Evolutionary conservation across 2,329 filamentous ascomycete genomes (phyloP).

Genomic region (Falciphora oryzae): DNA sequence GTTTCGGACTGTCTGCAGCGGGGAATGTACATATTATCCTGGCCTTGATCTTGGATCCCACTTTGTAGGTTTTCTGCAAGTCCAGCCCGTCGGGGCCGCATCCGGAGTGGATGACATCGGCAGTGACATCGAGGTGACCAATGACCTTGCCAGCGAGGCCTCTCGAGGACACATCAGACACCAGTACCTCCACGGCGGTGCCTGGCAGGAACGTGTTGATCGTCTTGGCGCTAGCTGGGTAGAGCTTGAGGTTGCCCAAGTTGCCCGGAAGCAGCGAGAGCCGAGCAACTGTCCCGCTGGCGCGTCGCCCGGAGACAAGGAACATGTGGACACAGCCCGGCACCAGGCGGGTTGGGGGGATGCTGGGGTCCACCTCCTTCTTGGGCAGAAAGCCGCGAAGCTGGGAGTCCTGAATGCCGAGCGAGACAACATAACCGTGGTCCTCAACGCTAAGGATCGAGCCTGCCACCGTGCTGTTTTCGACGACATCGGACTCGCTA

Average conservation of each 20-base stretch:
- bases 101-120: slow-evolving; percentile 85
- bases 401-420: slow-evolving; percentile 64
- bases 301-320: slow-evolving; percentile 66
- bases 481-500: slow-evolving; percentile 63
- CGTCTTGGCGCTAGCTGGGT: slow-evolving; percentile 70
- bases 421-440: slow-evolving; percentile 88
- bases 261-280: slow-evolving; percentile 69
- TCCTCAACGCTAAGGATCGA: slow-evolving; percentile 91
- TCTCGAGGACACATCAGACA: slow-evolving; percentile 66
- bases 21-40: slow-evolving; percentile 87
- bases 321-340: slow-evolving; percentile 83
- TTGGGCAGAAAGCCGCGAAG: slow-evolving; percentile 80
- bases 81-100: slow-evolving; percentile 63
- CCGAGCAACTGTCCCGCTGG: slow-evolving; percentile 79
- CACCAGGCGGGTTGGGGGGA: slow-evolving; percentile 60
- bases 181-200: slow-evolving; percentile 77
- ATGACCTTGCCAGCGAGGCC: slow-evolving; percentile 89
- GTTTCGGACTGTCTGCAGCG: slow-evolving; percentile 68
- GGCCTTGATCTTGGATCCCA: slow-evolving; percentile 77
- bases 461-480: slow-evolving; percentile 77
- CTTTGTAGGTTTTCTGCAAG: slow-evolving; percentile 71
- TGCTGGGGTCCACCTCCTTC: slow-evolving; percentile 66
- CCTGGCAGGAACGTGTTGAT: slow-evolving; percentile 89
- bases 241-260: slow-evolving; percentile 59
- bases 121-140: slow-evolving; percentile 84